Evolutionary conservation across 768 basidiomycete species (phyloP).

Genomic region (Rhizopogon roseolus): DNA sequence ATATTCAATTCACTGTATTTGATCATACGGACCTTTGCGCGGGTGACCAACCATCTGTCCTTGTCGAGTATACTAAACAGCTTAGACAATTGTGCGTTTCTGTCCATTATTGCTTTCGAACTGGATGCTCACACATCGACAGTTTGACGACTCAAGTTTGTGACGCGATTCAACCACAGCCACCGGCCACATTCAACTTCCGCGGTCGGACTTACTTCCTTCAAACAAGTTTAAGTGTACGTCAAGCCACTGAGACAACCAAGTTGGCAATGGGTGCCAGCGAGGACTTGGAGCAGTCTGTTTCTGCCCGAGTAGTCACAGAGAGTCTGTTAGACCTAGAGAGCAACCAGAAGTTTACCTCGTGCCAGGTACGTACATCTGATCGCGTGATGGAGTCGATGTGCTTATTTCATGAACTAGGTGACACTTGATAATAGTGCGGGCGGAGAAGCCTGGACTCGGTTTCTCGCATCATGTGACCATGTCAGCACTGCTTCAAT

Average conservation of each 20-base stretch:
- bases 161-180: conserved; percentile 35
- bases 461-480: conserved; percentile 40
- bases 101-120: background rate
- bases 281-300: background rate
- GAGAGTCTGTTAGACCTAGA: conserved; percentile 55
- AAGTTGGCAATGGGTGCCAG: conserved; percentile 2
- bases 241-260: conserved; percentile 33
- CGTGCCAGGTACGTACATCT: conserved; percentile 46
- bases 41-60: conserved; percentile 32
- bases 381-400: background rate
- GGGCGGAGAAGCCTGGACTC: conserved; percentile 39
- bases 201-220: conserved; percentile 41
- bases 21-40: conserved; percentile 23
- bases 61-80: conserved; percentile 36
- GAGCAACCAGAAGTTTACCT: conserved; percentile 42
- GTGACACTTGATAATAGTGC: conserved; percentile 35
- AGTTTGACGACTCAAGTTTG: conserved; percentile 30
- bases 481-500: conserved; percentile 30
- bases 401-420: conserved; percentile 27
- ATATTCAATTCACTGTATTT: conserved; percentile 46
- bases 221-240: conserved; percentile 41
- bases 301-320: conserved; percentile 20
- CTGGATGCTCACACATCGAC: conserved; percentile 5
- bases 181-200: conserved; percentile 39
- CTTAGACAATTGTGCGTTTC: conserved; percentile 41